phyloP scores from a whole-genome alignment of 768 basidiomycete genomes.

The Chalciporus piperatus region DNA sequence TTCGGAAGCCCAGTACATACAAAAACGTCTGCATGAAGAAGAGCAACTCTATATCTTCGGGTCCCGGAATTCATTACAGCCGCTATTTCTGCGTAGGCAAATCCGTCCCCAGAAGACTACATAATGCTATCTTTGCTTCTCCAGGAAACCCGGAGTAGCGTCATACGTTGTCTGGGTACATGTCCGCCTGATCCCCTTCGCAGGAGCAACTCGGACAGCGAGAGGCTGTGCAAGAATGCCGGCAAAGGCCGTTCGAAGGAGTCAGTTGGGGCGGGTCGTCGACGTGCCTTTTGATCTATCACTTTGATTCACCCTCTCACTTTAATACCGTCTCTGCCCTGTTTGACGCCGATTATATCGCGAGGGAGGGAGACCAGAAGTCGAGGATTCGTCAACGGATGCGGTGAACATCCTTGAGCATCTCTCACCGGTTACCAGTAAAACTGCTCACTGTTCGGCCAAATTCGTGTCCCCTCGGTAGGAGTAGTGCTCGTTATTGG shows the following conservation, averaged over 20 bases:
- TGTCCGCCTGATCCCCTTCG: neutral
- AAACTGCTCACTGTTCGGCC: neutral
- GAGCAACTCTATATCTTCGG: constrained; percentile 13
- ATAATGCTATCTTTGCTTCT: neutral
- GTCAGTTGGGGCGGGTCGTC: neutral
- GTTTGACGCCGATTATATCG: constrained; percentile 8
- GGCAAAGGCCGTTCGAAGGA: too few relatives aligned
- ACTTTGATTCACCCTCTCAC: constrained; percentile 4
- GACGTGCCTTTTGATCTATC: neutral
- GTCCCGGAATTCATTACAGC: constrained; percentile 17
- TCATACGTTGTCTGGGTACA: constrained; percentile 4
- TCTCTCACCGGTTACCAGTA: neutral
- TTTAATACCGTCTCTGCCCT: constrained; percentile 12
- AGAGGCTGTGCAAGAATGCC: neutral
- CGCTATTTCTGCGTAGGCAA: constrained; percentile 4
- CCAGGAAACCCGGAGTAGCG: constrained; percentile 4
- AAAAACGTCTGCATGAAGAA: neutral
- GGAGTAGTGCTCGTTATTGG: neutral
- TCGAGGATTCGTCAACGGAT: neutral
- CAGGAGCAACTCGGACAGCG: too few relatives aligned
- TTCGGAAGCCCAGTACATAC: too few relatives aligned
- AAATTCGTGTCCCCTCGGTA: neutral
- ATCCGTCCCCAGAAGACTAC: neutral
- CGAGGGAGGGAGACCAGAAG: neutral
- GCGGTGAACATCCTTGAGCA: neutral